phyloP scores from a whole-genome alignment of 495 filamentous ascomycete genomes.

The Cladorrhinum samala region DNA sequence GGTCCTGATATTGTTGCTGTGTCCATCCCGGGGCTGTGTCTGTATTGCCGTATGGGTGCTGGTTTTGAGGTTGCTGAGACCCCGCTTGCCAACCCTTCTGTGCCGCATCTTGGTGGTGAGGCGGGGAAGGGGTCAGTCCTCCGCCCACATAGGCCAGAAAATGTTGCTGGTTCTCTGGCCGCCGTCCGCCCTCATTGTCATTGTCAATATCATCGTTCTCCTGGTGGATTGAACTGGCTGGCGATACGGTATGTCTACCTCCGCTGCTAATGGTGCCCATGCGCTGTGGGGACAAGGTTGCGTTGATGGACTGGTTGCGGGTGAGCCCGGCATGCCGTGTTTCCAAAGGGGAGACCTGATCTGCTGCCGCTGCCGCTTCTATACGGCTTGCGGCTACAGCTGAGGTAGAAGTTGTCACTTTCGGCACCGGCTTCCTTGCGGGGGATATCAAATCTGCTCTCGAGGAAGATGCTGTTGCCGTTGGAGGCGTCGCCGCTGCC shows the following conservation, averaged over 20 bases:
- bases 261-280: conserved; percentile 14
- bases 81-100: not conserved
- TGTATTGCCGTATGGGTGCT: not conserved
- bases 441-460: not conserved
- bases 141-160: not conserved
- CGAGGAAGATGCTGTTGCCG: not conserved
- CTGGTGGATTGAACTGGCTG: conserved; percentile 20
- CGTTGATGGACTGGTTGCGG: not conserved
- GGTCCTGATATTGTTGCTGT: not conserved
- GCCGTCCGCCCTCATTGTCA: not conserved
- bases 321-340: not conserved
- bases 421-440: not conserved
- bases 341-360: conserved; percentile 2
- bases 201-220: conserved; percentile 4
- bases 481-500: not conserved
- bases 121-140: conserved; percentile 2
- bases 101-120: not conserved
- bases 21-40: too few species aligned
- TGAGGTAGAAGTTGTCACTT: not conserved
- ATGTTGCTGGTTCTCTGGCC: not conserved
- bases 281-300: conserved; percentile 6
- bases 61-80: not conserved
- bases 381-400: not conserved
- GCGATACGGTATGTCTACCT: conserved; percentile 15
- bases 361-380: not conserved